Conservation (phyloP, 495 filamentous ascomycete species). For the Filosporella fistucella region DNA sequence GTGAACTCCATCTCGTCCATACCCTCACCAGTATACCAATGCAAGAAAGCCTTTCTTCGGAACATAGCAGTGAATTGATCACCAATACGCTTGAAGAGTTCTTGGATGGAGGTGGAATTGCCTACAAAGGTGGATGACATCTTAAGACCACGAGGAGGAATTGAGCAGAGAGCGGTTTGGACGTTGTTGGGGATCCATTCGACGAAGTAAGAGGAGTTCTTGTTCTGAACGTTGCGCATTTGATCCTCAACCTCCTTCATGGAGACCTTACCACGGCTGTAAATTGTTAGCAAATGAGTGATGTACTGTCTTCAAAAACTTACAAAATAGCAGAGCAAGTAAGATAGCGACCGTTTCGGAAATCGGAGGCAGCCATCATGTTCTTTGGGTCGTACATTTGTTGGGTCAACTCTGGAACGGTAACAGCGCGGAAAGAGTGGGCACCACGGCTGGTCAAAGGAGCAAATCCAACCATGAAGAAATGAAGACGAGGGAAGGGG, state of each 20-base stretch:
- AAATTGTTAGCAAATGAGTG: not conserved
- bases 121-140: constrained; percentile 99
- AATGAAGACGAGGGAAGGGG: constrained; percentile 99
- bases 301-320: constrained; percentile 22
- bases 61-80: constrained; percentile 99
- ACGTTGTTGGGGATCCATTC: constrained; percentile 99
- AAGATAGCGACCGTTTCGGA: constrained; percentile 98
- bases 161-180: constrained; percentile 98
- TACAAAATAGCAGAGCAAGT: constrained; percentile 98
- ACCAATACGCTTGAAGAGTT: constrained; percentile 99
- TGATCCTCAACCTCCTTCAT: constrained; percentile 99
- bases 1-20: constrained; percentile 99
- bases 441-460: constrained; percentile 95
- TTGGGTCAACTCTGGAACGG: constrained; percentile 97
- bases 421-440: constrained; percentile 93
- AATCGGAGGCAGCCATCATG: constrained; percentile 99
- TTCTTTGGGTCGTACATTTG: constrained; percentile 99
- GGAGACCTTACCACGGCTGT: constrained; percentile 89
- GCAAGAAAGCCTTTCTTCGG: constrained; percentile 99
- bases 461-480: constrained; percentile 99
- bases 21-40: constrained; percentile 99
- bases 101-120: constrained; percentile 99
- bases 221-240: constrained; percentile 99
- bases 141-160: constrained; percentile 95
- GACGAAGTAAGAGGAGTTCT: constrained; percentile 99